A percentile compares a stretch with the other conserved stretches of the same genome.
phyloP scores from a whole-genome alignment of 306 rosid genomes.

The Cucurbita maxima region DNA sequence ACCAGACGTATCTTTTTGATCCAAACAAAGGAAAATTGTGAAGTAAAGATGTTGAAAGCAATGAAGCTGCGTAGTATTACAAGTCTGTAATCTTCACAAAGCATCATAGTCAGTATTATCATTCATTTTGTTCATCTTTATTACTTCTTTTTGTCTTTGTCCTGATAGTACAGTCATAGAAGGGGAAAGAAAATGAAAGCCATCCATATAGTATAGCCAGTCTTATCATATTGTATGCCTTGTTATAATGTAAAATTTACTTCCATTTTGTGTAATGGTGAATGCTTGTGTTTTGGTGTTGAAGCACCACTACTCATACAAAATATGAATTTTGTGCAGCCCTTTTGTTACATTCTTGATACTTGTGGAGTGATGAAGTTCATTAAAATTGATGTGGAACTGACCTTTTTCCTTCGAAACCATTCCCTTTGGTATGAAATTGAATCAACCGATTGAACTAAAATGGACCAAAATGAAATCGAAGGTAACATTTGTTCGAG shows the following conservation, averaged over 20 bases:
- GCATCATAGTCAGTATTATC: not conserved
- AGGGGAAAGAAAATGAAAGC: not conserved
- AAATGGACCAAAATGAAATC: too few species aligned
- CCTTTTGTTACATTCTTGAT: not conserved
- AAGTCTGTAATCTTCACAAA: not conserved
- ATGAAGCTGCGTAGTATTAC: not conserved
- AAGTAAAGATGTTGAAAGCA: not conserved
- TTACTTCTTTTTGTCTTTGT: not conserved
- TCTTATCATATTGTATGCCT: not conserved
- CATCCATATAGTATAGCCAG: not conserved
- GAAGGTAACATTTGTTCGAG: too few species aligned
- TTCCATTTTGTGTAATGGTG: not conserved
- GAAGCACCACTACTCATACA: not conserved
- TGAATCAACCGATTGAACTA: too few species aligned
- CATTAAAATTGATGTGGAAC: too few species aligned
- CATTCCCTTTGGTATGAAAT: too few species aligned
- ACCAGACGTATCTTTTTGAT: not conserved
- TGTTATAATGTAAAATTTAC: not conserved
- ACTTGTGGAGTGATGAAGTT: too few species aligned
- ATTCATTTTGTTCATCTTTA: not conserved
- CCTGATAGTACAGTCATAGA: slow-evolving; percentile 3
- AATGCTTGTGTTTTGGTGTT: not conserved
- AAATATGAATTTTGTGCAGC: not conserved
- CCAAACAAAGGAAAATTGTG: not conserved
- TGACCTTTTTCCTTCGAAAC: too few species aligned